Base-by-base conservation (phyloP, 805 yeast genomes). In the Cyberlindnera euphorbiiphila region DNA sequence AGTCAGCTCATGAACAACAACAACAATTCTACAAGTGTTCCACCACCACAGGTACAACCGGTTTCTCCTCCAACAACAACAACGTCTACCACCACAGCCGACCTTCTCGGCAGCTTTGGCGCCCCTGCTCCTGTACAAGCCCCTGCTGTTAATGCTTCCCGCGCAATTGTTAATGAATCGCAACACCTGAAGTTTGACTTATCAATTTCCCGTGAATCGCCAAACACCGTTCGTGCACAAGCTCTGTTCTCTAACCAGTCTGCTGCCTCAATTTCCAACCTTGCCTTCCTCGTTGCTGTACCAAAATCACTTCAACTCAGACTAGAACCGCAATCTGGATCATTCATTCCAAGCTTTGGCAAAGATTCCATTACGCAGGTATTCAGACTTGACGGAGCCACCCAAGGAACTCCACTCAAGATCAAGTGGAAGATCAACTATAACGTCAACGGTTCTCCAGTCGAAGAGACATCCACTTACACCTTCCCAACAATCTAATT, bases 401-500 rank as follows among this genome's bases (percentile, higher is more conserved):
- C 39, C 1, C 57, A 61, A 24, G 69, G 65, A 17, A 37, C 56
- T 11, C 62, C 66, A n/a, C 59, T 82, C 48, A 85, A 83, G 59
- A 68, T 86, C 41, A 82, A 85, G 59, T 86, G 89, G 91, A 84
- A 81, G 58, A 70, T 74, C 17, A 73, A 73, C 39, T 85, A 74
- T 56, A 49, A 53, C 9, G 55, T 70, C 9, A 74, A 72, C 36
- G 75, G 78, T n/a, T 55, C 58, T 16, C 57, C 60, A 8, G 60
- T 60, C 15, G 80, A 73, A 48, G 83, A 78, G 46, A 69, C 78
- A 9, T 86, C 87, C 7, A 76, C 79, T 17, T 63, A 64, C 37
- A 53, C 61, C 25, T 54, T 66, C 36, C 69, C 69, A 47, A 8
- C 39, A 8, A 14, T 27, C 24, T 35, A 35, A 30, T 23, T 32